phyloP scores from a whole-genome alignment of 305 asterid genomes.

The Solanum hybrid region DNA sequence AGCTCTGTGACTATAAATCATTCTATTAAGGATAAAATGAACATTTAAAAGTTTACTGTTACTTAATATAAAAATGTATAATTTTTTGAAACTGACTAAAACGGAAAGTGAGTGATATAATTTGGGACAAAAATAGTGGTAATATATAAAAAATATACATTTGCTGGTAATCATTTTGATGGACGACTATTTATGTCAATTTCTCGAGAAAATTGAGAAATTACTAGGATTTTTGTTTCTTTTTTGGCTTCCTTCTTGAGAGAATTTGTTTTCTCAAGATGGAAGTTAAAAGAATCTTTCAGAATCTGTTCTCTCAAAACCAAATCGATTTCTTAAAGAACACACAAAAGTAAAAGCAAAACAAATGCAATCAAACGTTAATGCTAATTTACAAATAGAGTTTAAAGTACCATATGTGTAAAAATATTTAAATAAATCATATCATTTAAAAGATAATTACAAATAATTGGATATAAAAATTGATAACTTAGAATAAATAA shows the following conservation, averaged over 20 bases:
- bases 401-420: background rate
- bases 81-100: background rate
- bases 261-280: background rate
- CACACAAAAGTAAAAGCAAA: background rate
- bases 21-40: too few relatives aligned
- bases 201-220: background rate
- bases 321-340: background rate
- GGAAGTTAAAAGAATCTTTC: background rate
- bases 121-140: too few relatives aligned
- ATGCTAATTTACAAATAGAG: background rate
- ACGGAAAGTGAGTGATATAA: background rate
- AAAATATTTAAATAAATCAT: background rate
- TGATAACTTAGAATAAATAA: background rate
- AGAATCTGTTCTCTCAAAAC: background rate
- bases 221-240: background rate
- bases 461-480: background rate
- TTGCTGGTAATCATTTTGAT: background rate
- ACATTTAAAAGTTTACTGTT: background rate
- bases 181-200: background rate
- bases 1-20: too few relatives aligned
- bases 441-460: background rate
- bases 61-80: background rate
- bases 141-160: background rate
- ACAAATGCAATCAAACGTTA: background rate
- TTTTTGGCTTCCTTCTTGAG: background rate